Evolutionary conservation across 1,139 yeast genomes (phyloP).

Genomic region (Blastobotrys proliferans): DNA sequence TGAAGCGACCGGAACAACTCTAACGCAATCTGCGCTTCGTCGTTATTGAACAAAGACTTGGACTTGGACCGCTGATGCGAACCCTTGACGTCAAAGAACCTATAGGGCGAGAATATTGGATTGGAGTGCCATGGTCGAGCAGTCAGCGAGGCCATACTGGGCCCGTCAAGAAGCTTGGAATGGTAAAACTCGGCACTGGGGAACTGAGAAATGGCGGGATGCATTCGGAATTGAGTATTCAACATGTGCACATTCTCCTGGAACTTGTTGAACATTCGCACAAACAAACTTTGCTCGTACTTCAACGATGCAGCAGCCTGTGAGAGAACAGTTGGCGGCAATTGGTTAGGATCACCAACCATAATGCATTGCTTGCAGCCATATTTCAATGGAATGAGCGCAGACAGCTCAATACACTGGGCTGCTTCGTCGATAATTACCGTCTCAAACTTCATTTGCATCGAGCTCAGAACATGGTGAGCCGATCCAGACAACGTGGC

Average conservation of each 20-base stretch:
- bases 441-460: conserved; percentile 81
- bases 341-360: conserved; percentile 99
- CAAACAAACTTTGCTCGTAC: conserved; percentile 91
- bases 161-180: conserved; percentile 71
- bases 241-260: conserved; percentile 65
- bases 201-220: conserved; percentile 81
- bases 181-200: conserved; percentile 83
- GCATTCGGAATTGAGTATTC: conserved; percentile 98
- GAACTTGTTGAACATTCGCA: conserved; percentile 76
- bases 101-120: conserved; percentile 60
- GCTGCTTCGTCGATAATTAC: conserved; percentile 98
- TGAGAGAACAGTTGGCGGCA: conserved; percentile 97
- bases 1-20: conserved; percentile 47
- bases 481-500: conserved; percentile 95
- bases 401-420: conserved; percentile 91
- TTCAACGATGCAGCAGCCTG: conserved; percentile 74
- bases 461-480: conserved; percentile 72
- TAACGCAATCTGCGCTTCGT: conserved; percentile 70
- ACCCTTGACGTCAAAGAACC: conserved; percentile 68
- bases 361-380: conserved; percentile 89
- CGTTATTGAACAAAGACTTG: conserved; percentile 62
- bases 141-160: conserved; percentile 56
- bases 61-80: conserved; percentile 62
- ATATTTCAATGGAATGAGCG: conserved; percentile 86
- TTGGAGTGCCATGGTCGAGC: conserved; percentile 69